A percentile compares a stretch with the other conserved stretches of the same genome.
Conservation (phyloP, 495 filamentous ascomycete genomes). For the Lophium mytilinum region DNA sequence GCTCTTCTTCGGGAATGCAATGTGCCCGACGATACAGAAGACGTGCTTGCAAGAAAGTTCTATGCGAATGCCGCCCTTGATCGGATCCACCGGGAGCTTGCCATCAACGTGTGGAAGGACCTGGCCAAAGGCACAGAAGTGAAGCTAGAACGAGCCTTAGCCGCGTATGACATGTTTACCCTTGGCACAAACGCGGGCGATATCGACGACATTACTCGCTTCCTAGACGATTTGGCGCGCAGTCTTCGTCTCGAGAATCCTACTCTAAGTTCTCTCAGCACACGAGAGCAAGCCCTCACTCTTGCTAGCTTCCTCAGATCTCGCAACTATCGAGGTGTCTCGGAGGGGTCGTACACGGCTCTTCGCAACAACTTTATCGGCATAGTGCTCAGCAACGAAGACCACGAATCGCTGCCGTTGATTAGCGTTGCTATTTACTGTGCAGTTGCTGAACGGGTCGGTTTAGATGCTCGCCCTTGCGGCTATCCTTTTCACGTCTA, state of each 20-base stretch:
- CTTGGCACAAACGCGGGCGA: slow-evolving; percentile 61
- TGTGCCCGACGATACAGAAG: slow-evolving; percentile 51
- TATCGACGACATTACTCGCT: slow-evolving; percentile 57
- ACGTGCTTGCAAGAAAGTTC: slow-evolving; percentile 79
- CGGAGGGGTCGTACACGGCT: slow-evolving; percentile 60
- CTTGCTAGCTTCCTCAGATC: slow-evolving; percentile 58
- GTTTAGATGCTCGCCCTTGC: slow-evolving; percentile 63
- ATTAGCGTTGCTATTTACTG: slow-evolving; percentile 71
- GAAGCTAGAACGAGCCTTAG: slow-evolving; percentile 65
- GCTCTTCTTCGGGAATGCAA: slow-evolving; percentile 59
- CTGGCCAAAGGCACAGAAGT: slow-evolving; percentile 44
- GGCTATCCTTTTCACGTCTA: slow-evolving; percentile 75
- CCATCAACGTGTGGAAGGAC: slow-evolving; percentile 65
- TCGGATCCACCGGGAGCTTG: slow-evolving; percentile 71
- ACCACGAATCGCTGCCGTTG: slow-evolving; percentile 68
- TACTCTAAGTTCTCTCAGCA: slow-evolving; percentile 43
- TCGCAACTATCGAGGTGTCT: slow-evolving; percentile 61
- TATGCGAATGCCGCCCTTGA: slow-evolving; percentile 64
- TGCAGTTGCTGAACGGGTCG: slow-evolving; percentile 55
- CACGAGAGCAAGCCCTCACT: slow-evolving; percentile 57
- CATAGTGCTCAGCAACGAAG: slow-evolving; percentile 48
- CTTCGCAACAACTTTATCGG: slow-evolving; percentile 82
- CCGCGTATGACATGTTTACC: slow-evolving; percentile 82
- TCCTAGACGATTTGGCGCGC: slow-evolving; percentile 56
- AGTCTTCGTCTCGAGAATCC: slow-evolving; percentile 44